Conservation (phyloP, 148 eudicot genomes). For the Chenopodium berlandieri region DNA sequence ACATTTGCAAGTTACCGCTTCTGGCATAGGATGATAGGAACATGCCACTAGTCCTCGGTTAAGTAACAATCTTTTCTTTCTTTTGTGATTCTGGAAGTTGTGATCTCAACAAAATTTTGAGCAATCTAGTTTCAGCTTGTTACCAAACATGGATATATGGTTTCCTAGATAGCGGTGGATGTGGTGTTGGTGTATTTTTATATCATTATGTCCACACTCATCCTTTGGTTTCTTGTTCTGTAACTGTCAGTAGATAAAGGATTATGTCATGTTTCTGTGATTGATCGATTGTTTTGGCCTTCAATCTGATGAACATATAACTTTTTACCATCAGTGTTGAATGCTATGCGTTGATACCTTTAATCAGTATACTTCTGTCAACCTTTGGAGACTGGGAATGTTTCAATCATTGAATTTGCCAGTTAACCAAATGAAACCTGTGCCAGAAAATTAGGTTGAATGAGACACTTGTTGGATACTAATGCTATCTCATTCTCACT, state of each 20-base stretch:
- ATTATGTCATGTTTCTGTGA: background rate
- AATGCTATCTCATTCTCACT: background rate
- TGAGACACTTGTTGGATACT: background rate
- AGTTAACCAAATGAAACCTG: background rate
- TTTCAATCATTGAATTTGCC: background rate
- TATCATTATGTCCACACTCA: background rate
- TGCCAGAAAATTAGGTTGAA: background rate
- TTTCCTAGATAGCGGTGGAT: background rate
- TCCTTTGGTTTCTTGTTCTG: background rate
- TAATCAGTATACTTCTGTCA: background rate
- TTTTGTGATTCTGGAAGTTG: background rate
- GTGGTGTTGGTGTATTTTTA: background rate
- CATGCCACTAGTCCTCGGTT: background rate
- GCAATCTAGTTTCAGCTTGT: background rate
- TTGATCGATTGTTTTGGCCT: background rate
- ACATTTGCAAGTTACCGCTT: background rate
- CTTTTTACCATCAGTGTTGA: background rate
- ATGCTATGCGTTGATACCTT: background rate
- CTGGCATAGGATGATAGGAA: background rate
- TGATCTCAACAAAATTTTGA: background rate
- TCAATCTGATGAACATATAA: background rate
- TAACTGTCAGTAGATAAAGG: background rate
- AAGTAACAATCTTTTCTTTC: background rate
- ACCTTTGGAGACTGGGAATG: background rate
- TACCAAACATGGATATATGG: slow-evolving; percentile 1